Evolutionary conservation across 208 protist species (phyloP).

Genomic region (Leishmania mexicana): DNA sequence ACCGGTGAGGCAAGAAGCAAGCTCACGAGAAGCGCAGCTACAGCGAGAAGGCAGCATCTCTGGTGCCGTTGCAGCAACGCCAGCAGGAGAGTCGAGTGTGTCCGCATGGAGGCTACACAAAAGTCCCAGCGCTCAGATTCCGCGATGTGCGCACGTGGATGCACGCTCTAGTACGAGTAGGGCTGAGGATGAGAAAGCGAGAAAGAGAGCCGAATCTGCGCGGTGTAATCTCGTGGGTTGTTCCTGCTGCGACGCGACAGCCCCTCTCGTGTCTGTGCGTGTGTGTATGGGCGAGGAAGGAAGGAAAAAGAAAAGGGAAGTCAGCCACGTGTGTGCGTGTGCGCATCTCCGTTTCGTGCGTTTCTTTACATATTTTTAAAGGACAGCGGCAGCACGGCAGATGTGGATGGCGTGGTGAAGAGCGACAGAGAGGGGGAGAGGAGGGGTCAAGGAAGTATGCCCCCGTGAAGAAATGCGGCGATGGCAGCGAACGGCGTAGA

Average conservation of each 20-base stretch:
- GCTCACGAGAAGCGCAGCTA: constrained; percentile 5
- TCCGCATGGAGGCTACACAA: background rate
- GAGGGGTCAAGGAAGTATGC: background rate
- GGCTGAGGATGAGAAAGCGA: background rate
- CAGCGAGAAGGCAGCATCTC: background rate
- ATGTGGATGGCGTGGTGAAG: background rate
- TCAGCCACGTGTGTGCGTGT: background rate
- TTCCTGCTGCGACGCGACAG: background rate
- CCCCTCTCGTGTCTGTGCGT: background rate
- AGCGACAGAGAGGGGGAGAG: background rate
- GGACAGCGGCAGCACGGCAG: background rate
- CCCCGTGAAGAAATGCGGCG: background rate
- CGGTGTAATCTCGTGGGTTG: background rate
- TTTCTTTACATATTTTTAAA: background rate
- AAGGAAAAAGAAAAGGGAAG: background rate
- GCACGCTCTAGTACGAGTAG: background rate
- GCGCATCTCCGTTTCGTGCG: background rate
- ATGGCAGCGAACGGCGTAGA: background rate
- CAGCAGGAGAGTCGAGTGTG: background rate
- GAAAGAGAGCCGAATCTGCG: background rate
- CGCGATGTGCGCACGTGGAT: background rate
- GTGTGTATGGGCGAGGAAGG: background rate
- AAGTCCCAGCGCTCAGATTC: background rate
- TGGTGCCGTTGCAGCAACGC: background rate
- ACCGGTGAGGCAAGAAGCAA: background rate